Evolutionary conservation across 2,329 filamentous ascomycete species (phyloP), one percentile per base, ranked within the genome.

Genomic region (Calonectria pteridis): DNA sequence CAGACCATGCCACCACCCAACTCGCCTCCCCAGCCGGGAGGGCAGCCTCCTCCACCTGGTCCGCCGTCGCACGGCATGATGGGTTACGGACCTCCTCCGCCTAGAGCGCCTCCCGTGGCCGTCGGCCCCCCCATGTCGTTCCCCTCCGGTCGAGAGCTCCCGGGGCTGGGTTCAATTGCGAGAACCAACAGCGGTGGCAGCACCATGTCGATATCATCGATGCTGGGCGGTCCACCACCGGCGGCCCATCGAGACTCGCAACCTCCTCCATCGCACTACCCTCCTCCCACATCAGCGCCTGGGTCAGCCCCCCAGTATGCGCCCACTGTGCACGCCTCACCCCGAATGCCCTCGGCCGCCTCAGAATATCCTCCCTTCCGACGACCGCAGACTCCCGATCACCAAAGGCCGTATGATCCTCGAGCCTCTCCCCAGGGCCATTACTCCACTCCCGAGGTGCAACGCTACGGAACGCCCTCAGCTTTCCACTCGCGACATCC

Each of bases 351-450:
- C 71, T 87, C 88, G 31, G 84, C 88, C 3, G 86, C 88, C 0
- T 84, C 90, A 73, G 92, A 94, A 23, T 93, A 93, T 74, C 86
- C 85, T 66, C 88, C 89, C 6, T 93, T 90, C 82, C 89, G 93
- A 75, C 88, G 93, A 73, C 93, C 93, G 3, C 92, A 94, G 72
- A 95, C 93, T 0, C 94, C 94, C n/a, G 93, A 95, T 55, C 91
- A 92, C 74, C 87, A 89, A 59, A 88, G 90, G 78, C 85, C 86
- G 69, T 91, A 91, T 84, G 87, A 87, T 74, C 85, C 84, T 49
- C 85, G 89, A 79, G 85, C 84, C 29, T 90, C 90, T 18, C 89
- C 89, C 7, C 85, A 88, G 77, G 85, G 84, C 68, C 82, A 86
- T 49, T 90, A 90, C 75, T 86, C 90, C 3, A 92, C 91, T 0